These are phyloP conservation scores for Chlorophyllum brunneum DNA, from an alignment of 768 basidiomycete species.

Conservation along the genomic window DNA sequence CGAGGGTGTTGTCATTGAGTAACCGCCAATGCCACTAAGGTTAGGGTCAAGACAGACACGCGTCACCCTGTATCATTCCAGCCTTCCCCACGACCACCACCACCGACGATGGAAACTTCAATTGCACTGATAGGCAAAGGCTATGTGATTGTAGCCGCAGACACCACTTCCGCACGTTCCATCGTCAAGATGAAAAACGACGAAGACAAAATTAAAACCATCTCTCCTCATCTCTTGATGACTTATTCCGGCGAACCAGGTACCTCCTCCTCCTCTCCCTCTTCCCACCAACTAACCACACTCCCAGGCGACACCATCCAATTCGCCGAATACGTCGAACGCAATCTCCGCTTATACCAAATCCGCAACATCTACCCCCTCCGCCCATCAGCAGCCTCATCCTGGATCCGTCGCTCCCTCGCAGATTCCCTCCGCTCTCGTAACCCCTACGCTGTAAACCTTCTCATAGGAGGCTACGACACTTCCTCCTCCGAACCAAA, in stretches of 20 bases:
- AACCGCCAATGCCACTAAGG: neutral
- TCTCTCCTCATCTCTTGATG: slow-evolving; percentile 92
- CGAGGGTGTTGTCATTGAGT: neutral
- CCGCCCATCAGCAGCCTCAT: slow-evolving; percentile 85
- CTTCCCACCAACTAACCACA: neutral
- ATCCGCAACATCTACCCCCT: slow-evolving; percentile 91
- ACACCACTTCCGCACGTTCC: slow-evolving; percentile 84
- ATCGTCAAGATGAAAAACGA: slow-evolving; percentile 98
- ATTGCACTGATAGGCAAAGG: slow-evolving; percentile 91
- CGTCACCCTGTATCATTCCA: slow-evolving; percentile 8
- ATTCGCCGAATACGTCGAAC: slow-evolving; percentile 94
- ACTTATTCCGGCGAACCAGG: slow-evolving; percentile 94
- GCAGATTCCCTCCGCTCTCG: slow-evolving; percentile 88
- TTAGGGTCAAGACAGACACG: slow-evolving; percentile 18
- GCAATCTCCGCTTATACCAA: slow-evolving; percentile 93
- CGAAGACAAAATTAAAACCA: slow-evolving; percentile 93
- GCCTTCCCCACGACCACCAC: slow-evolving; percentile 7
- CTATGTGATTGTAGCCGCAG: slow-evolving; percentile 89
- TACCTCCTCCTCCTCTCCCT: slow-evolving; percentile 19
- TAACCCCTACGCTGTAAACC: slow-evolving; percentile 85
- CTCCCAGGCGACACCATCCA: slow-evolving; percentile 86
- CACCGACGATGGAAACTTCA: slow-evolving; percentile 75
- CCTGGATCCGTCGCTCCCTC: slow-evolving; percentile 91
- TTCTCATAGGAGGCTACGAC: slow-evolving; percentile 93
- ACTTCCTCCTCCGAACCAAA: slow-evolving; percentile 65